Base-by-base conservation (phyloP, 352 stramenopile species). In the Pythium aquatile region DNA sequence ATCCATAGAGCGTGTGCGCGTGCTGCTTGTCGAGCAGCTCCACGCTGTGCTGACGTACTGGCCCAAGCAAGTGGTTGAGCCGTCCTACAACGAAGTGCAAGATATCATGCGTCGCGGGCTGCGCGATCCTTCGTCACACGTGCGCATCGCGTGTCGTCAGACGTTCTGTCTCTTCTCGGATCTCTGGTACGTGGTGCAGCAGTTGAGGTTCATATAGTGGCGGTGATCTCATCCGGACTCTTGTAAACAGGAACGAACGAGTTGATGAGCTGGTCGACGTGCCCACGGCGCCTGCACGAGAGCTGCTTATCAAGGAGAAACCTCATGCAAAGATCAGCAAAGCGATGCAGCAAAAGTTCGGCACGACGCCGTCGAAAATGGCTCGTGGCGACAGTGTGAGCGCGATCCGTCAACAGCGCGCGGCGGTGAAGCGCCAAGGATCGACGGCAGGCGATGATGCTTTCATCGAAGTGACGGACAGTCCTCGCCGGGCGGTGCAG, bases 1-100 rank as follows among this genome's bases (percentile, higher is more conserved):
- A 2, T 54, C 52, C 64, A 29, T 44, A 93, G 84, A 84, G 8
- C 81, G 78, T 61, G 73, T 77, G 59, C 76, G 74, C 11, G 39
- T 76, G 5, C 55, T 93, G 32, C 49, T 93, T 20, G 48, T 90
- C 16, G 78, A 88, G 20, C 84, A 93, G 55, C 17, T 93, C 17
- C 58, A 75, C 10, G 66, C 89, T 30, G 66, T 88, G 29, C 70
- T 89, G 5, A 68, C 77, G 11, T 87, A 70, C 44, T 91, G 84
- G 84, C 46, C 44, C 4, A 82, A 81, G 44, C 52, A 72, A 0
- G 80, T 90, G 52, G 62, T 89, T 14, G 55, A 74, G 47, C 57
- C 66, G 4, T 79, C 66, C 47, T 81, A 82, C 55, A 40, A 52
- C 9, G 81, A 88, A n/a, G 44, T 91, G 46, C 47, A 88, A 20